phyloP scores from a whole-genome alignment of 352 stramenopile genomes.

The Albugo laibachii region DNA sequence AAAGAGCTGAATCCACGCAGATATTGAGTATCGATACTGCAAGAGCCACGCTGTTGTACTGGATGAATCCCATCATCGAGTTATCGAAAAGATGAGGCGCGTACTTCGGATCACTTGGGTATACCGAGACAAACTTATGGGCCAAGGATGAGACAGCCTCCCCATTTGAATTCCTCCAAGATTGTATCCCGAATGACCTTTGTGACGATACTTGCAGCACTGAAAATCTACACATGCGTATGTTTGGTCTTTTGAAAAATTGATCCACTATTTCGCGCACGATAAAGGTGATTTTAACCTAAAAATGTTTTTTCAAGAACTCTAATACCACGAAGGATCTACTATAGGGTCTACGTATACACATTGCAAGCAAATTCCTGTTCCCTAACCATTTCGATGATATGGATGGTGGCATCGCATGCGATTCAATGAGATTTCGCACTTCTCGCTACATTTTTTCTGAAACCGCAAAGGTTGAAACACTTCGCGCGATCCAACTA shows the following conservation, averaged over 20 bases:
- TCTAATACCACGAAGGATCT: slow-evolving; percentile 80
- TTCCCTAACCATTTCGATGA: slow-evolving; percentile 81
- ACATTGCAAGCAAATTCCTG: slow-evolving; percentile 69
- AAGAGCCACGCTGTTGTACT: slow-evolving; percentile 78
- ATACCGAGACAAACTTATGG: slow-evolving; percentile 74
- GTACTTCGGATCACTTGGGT: slow-evolving; percentile 85
- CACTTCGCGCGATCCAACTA: slow-evolving; percentile 80
- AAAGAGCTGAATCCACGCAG: too few relatives aligned
- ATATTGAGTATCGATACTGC: slow-evolving; percentile 67
- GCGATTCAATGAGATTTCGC: slow-evolving; percentile 89
- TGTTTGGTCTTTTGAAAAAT: slow-evolving; percentile 75
- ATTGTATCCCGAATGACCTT: slow-evolving; percentile 86
- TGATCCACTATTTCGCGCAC: slow-evolving; percentile 94
- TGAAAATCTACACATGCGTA: slow-evolving; percentile 38
- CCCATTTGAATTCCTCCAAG: slow-evolving; percentile 79
- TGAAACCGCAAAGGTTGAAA: slow-evolving; percentile 86
- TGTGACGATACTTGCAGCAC: slow-evolving; percentile 82
- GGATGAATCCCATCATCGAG: neutral
- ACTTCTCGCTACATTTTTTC: slow-evolving; percentile 86
- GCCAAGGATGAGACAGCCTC: slow-evolving; percentile 28
- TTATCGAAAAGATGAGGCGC: neutral
- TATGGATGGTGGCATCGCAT: slow-evolving; percentile 82
- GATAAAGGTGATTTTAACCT: slow-evolving; percentile 79
- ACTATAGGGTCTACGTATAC: slow-evolving; percentile 92
- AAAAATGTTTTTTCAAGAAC: slow-evolving; percentile 82